A percentile compares a stretch with the other conserved stretches of the same genome.
Conservation (phyloP, 805 yeast species). For the Candida stauntonica region DNA sequence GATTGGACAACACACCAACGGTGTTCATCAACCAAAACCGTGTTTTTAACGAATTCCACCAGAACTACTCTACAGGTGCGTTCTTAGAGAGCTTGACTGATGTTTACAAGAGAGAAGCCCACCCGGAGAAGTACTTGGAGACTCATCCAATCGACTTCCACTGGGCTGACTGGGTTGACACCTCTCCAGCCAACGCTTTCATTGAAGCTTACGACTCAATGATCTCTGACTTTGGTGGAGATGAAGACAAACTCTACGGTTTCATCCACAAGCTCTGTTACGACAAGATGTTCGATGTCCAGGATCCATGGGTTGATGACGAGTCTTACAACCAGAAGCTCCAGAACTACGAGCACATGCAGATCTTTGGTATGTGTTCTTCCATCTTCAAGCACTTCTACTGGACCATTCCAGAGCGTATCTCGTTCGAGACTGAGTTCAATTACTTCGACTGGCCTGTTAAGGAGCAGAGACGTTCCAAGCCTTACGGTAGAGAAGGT, state of each 20-base stretch:
- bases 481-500: conserved; percentile 22
- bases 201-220: conserved; percentile 26
- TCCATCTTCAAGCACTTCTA: conserved; percentile 26
- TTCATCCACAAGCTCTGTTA: conserved; percentile 20
- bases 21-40: conserved; percentile 7
- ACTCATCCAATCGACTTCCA: conserved; percentile 21
- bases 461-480: conserved; percentile 15
- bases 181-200: conserved; percentile 26
- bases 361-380: conserved; percentile 27
- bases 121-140: conserved; percentile 17
- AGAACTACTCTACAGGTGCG: conserved; percentile 20
- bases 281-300: conserved; percentile 17
- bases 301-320: conserved; percentile 26
- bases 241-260: conserved; percentile 4
- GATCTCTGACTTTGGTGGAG: conserved; percentile 7
- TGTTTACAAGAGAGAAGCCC: conserved; percentile 10
- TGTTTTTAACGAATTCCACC: conserved; percentile 12
- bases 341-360: conserved; percentile 25
- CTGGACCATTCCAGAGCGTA: conserved; percentile 27
- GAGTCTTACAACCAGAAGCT: conserved; percentile 14
- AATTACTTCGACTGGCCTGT: conserved; percentile 27
- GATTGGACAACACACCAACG: conserved; percentile 3
- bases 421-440: conserved; percentile 26
- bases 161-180: conserved; percentile 34
- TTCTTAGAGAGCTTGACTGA: conserved; percentile 9